Evolutionary conservation across 768 basidiomycete species (phyloP).

Genomic region (Boletus patriciae): DNA sequence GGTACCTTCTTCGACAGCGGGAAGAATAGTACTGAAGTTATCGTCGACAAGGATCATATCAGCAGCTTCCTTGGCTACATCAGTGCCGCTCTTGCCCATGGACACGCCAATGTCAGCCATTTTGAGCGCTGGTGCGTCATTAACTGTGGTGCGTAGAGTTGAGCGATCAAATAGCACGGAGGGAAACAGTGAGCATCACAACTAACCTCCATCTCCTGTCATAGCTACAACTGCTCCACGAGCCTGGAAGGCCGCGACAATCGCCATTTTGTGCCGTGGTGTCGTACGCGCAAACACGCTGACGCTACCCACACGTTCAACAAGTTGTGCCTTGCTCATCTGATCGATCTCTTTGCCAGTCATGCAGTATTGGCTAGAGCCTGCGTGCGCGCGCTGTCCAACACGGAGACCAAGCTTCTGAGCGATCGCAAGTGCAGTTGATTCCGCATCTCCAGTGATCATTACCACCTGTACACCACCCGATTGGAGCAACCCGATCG

Average conservation of each 20-base stretch:
- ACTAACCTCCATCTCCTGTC: conserved; percentile 93
- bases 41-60: conserved; percentile 97
- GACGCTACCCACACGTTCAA: conserved; percentile 76
- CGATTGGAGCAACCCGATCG: conserved; percentile 74
- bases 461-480: conserved; percentile 96
- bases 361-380: conserved; percentile 48
- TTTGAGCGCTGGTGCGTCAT: conserved; percentile 95
- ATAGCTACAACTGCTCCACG: conserved; percentile 91
- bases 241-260: conserved; percentile 90
- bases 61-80: conserved; percentile 97
- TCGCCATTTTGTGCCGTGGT: conserved; percentile 96
- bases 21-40: conserved; percentile 92
- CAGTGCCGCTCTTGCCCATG: conserved; percentile 98
- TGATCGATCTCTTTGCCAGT: conserved; percentile 84
- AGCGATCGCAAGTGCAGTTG: conserved; percentile 88
- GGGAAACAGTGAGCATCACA: conserved; percentile 30
- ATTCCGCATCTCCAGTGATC: conserved; percentile 95
- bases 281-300: conserved; percentile 95
- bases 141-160: conserved; percentile 48
- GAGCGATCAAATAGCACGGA: background rate
- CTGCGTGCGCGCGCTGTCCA: conserved; percentile 41
- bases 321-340: conserved; percentile 77
- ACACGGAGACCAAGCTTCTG: conserved; percentile 79
- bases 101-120: conserved; percentile 98
- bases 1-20: conserved; percentile 90